Evolutionary conservation across 2,329 filamentous ascomycete genomes (phyloP).

Genomic region (Capronia coronata): DNA sequence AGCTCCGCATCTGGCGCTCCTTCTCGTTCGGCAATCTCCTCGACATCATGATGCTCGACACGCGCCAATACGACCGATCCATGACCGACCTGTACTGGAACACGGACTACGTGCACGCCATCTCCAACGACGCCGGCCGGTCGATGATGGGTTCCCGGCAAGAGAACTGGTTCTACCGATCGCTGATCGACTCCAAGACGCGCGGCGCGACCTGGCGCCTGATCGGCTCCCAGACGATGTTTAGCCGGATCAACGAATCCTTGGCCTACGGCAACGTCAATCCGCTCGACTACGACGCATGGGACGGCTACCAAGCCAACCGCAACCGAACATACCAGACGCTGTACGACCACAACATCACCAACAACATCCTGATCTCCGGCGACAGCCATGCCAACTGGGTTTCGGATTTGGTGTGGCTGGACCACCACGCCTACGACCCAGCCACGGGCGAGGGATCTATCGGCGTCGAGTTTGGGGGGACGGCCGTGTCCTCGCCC

Average conservation of each 20-base stretch:
- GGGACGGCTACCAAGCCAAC: conserved; percentile 63
- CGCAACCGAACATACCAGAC: conserved; percentile 63
- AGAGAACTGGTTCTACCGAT: conserved; percentile 67
- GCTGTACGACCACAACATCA: conserved; percentile 61
- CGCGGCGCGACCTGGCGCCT: conserved; percentile 65
- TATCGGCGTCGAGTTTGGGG: conserved; percentile 60
- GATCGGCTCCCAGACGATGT: conserved; percentile 65
- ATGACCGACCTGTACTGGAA: conserved; percentile 58
- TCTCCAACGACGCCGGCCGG: conserved; percentile 61
- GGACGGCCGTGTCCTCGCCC: conserved; percentile 58
- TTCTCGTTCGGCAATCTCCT: conserved; percentile 61
- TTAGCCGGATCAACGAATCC: conserved; percentile 52
- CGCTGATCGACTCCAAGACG: conserved; percentile 51
- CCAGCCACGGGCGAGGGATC: conserved; percentile 48
- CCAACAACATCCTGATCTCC: conserved; percentile 66
- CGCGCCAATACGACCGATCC: conserved; percentile 60
- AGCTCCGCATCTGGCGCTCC: conserved; percentile 58
- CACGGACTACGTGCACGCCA: conserved; percentile 54
- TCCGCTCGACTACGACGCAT: conserved; percentile 52
- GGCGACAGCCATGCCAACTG: conserved; percentile 65
- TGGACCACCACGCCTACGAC: conserved; percentile 50
- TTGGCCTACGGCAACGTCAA: conserved; percentile 38
- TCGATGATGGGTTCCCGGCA: conserved; percentile 66
- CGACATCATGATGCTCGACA: conserved; percentile 64
- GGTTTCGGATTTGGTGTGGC: conserved; percentile 55